Percentiles rank a stretch among this genome's conserved stretches.
phyloP scores from a whole-genome alignment of 441 rosid genomes.

The Brassica balearica region DNA sequence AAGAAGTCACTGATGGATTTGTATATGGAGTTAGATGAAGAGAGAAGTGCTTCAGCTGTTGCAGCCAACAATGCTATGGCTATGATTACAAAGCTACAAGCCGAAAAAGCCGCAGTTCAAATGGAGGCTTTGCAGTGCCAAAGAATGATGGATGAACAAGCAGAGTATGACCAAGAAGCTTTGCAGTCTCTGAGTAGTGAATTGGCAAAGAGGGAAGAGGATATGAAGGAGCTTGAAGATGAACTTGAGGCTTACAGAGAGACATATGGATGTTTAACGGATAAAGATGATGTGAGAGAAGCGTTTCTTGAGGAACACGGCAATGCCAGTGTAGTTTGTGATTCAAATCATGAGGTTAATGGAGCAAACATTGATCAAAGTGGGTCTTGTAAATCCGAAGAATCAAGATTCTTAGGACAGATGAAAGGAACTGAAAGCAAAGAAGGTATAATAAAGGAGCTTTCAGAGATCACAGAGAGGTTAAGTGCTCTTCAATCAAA shows the following conservation, averaged over 20 bases:
- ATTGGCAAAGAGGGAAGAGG: conserved; percentile 65
- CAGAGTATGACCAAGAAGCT: conserved; percentile 87
- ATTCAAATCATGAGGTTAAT: conserved; percentile 36
- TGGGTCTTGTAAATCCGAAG: conserved; percentile 30
- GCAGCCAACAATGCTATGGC: conserved; percentile 99
- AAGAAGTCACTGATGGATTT: conserved; percentile 79
- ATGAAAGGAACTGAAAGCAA: conserved; percentile 38
- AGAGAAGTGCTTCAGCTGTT: conserved; percentile 86
- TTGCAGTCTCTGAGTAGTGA: conserved; percentile 59
- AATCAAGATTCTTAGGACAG: conserved; percentile 25
- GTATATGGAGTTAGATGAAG: conserved; percentile 94
- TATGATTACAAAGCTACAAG: conserved; percentile 92
- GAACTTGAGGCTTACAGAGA: conserved; percentile 66
- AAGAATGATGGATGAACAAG: conserved; percentile 99
- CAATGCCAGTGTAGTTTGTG: conserved; percentile 20
- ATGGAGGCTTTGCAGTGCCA: conserved; percentile 99
- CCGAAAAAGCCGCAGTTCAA: conserved; percentile 91
- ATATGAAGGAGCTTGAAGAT: conserved; percentile 60
- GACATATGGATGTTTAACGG: conserved; percentile 55
- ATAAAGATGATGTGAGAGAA: conserved; percentile 31
- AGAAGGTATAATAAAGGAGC: conserved; percentile 19
- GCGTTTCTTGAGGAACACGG: conserved; percentile 10
- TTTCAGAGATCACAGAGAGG: conserved; percentile 18
- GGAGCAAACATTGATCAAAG: conserved; percentile 25
- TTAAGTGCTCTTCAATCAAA: conserved; percentile 48